Base-by-base conservation (phyloP, 768 basidiomycete species). In the Mycena albidolilacea region DNA sequence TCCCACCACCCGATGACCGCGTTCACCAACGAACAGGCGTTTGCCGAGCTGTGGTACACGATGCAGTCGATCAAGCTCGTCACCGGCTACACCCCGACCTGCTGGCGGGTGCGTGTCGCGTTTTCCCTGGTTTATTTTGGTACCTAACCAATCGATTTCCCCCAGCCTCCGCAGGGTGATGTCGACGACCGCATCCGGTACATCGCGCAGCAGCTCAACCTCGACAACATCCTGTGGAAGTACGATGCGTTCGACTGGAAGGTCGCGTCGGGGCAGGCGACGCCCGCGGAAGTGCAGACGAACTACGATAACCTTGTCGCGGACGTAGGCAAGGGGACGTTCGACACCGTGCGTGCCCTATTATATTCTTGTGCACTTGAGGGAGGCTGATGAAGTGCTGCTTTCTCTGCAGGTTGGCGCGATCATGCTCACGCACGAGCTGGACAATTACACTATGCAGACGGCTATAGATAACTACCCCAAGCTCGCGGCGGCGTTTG, bases 11-110 rank as follows among this genome's bases (percentile, higher is more conserved):
- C 89, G 64, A 91, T 87, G 89, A 92, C 92, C 0, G 78, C 89
- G 1, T 84, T 92, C 57, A 81, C 86, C 12, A 95, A 90, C 77
- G 83, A 89, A 73, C 83, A 92, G 74, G 92, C 90, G 5, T 93
- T 95, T 67, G 94, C 92, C 7, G 94, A 95, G 79, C 84, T 96
- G 19, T 94, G 91, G 71, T 96, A 94, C 81, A 90, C 74, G 23
- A 37, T 90, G 76, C 74, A 90, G 83, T 81, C 83, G 0, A 87
- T 92, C 66, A 90, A 90, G 75, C 81, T 91, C 21, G 87, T 86
- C 11, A 77, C 85, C 0, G 89, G 90, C 11, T 81, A 89, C 19
- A 92, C 91, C 0, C 89, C 90, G 1, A 90, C 85, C 0, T 90
- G 87, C 77, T 91, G 90, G 91, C 84, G 89, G 76, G 89, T 90